phyloP scores from a whole-genome alignment of 2,329 filamentous ascomycete species.

The Fusarium proliferatum region DNA sequence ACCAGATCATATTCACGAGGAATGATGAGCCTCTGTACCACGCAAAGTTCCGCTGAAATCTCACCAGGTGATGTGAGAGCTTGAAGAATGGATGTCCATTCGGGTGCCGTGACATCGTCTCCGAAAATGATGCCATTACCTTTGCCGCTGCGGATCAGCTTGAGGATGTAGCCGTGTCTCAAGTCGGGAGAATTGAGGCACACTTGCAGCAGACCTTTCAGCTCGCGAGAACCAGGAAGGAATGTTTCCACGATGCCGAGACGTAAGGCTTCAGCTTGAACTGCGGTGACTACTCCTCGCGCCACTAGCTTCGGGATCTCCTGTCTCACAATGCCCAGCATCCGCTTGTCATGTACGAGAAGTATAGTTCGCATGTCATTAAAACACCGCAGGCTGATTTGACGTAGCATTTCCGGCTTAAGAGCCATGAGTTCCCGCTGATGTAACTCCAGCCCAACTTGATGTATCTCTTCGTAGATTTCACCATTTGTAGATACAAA shows the following conservation, averaged over 20 bases:
- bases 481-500: constrained; percentile 41
- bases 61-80: not conserved
- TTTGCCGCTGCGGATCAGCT: constrained; percentile 53
- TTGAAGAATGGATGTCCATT: constrained; percentile 46
- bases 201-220: constrained; percentile 35
- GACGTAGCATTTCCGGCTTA: constrained; percentile 47
- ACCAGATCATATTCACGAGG: constrained; percentile 49
- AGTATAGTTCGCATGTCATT: constrained; percentile 56
- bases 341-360: constrained; percentile 56
- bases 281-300: constrained; percentile 41
- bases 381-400: constrained; percentile 52
- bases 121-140: constrained; percentile 55
- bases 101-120: constrained; percentile 46
- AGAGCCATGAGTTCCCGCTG: constrained; percentile 52
- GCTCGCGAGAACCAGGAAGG: constrained; percentile 45
- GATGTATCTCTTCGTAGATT: constrained; percentile 49
- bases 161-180: constrained; percentile 50
- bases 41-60: constrained; percentile 26
- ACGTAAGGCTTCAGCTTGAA: constrained; percentile 44
- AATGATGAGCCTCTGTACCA: constrained; percentile 48
- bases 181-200: constrained; percentile 19
- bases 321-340: constrained; percentile 53
- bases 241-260: constrained; percentile 50
- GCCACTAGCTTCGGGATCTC: constrained; percentile 47
- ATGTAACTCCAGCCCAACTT: constrained; percentile 54